Conservation (phyloP, 177 flowering plant genomes). For the Vitis hybrid region DNA sequence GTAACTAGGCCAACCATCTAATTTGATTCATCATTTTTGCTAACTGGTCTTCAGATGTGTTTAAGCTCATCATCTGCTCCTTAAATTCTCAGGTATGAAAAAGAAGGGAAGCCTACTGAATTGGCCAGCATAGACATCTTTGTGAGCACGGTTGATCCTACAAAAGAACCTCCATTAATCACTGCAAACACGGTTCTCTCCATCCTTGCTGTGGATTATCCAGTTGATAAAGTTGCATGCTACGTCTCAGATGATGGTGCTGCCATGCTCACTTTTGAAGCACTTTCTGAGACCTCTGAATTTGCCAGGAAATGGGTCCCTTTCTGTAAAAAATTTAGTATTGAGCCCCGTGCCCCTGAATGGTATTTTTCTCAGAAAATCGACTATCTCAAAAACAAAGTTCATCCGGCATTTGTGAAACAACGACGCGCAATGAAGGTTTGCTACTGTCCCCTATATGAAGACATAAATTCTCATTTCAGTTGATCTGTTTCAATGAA, state of each 20-base stretch:
- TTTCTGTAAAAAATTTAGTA: constrained; percentile 49
- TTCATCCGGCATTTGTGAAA: constrained; percentile 55
- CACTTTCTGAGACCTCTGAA: constrained; percentile 63
- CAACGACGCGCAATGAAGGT: constrained; percentile 64
- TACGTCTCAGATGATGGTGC: constrained; percentile 77
- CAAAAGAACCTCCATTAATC: constrained; percentile 66
- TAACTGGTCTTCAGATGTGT: neutral
- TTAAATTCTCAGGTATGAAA: constrained; percentile 47
- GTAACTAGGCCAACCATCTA: constrained; percentile 23
- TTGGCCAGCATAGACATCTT: constrained; percentile 51
- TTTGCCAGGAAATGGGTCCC: constrained; percentile 72
- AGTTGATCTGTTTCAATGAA: too few species aligned
- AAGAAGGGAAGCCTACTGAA: constrained; percentile 61
- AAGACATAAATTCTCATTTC: neutral
- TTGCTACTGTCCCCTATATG: neutral
- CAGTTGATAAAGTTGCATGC: constrained; percentile 63
- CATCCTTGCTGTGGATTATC: constrained; percentile 65
- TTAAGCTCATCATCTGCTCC: neutral
- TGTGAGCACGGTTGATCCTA: constrained; percentile 68
- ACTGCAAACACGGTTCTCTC: constrained; percentile 75
- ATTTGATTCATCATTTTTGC: neutral
- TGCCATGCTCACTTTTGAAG: constrained; percentile 75
- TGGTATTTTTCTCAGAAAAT: constrained; percentile 58
- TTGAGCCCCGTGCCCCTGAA: constrained; percentile 62
- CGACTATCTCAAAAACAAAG: constrained; percentile 55